Evolutionary conservation across 352 stramenopile species (phyloP), one percentile per base, ranked within the genome.

Genomic region (Globisporangium spinosum): DNA sequence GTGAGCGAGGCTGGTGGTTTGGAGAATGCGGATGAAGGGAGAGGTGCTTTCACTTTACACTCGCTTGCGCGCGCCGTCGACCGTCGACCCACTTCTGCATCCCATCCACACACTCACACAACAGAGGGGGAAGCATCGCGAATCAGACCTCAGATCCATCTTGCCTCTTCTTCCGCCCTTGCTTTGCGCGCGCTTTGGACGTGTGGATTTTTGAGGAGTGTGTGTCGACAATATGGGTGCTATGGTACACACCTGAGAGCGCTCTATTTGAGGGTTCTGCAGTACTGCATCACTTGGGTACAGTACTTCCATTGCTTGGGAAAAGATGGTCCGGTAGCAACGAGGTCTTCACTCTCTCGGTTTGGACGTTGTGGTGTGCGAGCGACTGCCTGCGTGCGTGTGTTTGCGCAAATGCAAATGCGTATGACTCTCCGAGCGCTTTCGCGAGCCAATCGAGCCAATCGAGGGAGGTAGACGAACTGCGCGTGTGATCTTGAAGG

Each of bases 271-370:
- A 58, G 49, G 7, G 9, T 17, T 29, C 12, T 35, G 10, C n/a
- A 58, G 38, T 47, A 7, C 29, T 32, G 29, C 0, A 47, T 15
- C 35, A 47, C 12, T 20, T 47, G 38, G 15, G 38, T 47, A 32
- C 29, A 32, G 29, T 8, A 32, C 4, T 32, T 32, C 29, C 29
- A 32, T 32, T 32, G 29, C 29, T 32, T 32, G 29, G 29, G n/a
- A 15, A 17, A 17, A 47, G 17, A 47, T 47, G 38, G 38, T 47
- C 38, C 38, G 12, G 38, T 47, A 47, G 38, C 38, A 47, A 47
- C 62, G 43, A 58, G 15, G 27, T 53, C 63, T 55, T 56, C 63
- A 61, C 53, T 13, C 55, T 51, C 13, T 63, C n/a, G 32, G 27
- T 45, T 34, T 58, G 23, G 43, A 58, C 53, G 53, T 38, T 17